Evolutionary conservation across 2,329 filamentous ascomycete species (phyloP).

Genomic region (Pseudocercospora macadamiae): DNA sequence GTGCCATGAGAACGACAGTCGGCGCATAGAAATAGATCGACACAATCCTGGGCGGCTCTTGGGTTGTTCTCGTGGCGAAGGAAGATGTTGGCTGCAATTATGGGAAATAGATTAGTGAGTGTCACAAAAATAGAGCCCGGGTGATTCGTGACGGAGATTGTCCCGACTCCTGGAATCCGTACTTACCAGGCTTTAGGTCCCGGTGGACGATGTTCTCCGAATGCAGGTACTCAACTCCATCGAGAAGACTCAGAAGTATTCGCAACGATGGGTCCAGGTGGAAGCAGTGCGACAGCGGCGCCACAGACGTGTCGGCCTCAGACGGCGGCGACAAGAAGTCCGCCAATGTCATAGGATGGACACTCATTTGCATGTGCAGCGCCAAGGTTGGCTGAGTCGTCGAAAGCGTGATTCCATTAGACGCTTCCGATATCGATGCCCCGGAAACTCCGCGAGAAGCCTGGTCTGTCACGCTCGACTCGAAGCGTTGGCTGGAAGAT

Average conservation of each 20-base stretch:
- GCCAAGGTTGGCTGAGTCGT: conserved; percentile 43
- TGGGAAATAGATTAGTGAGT: no score
- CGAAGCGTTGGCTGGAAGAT: not conserved
- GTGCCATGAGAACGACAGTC: conserved; percentile 42
- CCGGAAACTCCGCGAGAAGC: conserved; percentile 1
- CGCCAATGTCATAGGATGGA: conserved; percentile 64
- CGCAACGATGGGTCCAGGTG: conserved; percentile 60
- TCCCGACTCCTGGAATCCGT: no score
- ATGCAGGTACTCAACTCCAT: conserved; percentile 68
- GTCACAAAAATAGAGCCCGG: no score
- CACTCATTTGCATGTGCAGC: conserved; percentile 70
- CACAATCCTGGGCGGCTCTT: conserved; percentile 40
- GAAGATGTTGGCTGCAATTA: conserved; percentile 69
- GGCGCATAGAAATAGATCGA: conserved; percentile 52
- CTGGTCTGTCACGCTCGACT: not conserved
- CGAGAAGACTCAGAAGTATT: conserved; percentile 62
- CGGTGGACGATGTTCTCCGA: conserved; percentile 64
- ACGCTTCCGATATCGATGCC: conserved; percentile 21
- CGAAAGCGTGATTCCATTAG: conserved; percentile 10
- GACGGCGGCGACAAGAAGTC: conserved; percentile 56
- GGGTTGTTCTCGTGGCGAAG: conserved; percentile 51
- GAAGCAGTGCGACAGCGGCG: conserved; percentile 60
- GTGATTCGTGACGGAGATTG: no score
- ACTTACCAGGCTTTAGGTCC: conserved; percentile 71
- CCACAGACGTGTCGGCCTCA: conserved; percentile 10